Evolutionary conservation across 768 basidiomycete species (phyloP).

Genomic region (Serendipita vermifera): DNA sequence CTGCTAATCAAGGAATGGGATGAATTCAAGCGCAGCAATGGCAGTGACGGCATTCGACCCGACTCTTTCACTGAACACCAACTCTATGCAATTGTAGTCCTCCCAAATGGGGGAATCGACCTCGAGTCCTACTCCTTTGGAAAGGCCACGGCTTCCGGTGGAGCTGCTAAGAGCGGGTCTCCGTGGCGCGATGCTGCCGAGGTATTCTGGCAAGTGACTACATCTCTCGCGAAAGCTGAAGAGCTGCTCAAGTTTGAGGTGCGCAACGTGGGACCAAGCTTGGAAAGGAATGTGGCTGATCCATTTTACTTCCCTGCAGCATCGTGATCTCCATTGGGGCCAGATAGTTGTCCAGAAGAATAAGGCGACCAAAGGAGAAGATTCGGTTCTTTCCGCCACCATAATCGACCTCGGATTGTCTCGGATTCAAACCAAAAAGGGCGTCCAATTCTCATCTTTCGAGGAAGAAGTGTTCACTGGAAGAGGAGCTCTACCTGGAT

Average conservation of each 20-base stretch:
- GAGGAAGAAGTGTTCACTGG: slow-evolving; percentile 66
- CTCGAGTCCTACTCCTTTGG: slow-evolving; percentile 71
- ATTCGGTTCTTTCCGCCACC: slow-evolving; percentile 42
- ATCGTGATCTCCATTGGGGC: slow-evolving; percentile 98
- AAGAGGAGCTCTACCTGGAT: neutral
- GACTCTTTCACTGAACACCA: slow-evolving; percentile 67
- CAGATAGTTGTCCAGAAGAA: slow-evolving; percentile 71
- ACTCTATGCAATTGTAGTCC: slow-evolving; percentile 76
- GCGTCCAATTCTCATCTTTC: slow-evolving; percentile 63
- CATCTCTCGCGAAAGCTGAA: slow-evolving; percentile 69
- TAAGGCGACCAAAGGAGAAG: slow-evolving; percentile 22
- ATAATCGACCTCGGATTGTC: slow-evolving; percentile 93
- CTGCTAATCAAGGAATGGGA: slow-evolving; percentile 78
- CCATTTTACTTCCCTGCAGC: too few species aligned
- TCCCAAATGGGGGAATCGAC: slow-evolving; percentile 83
- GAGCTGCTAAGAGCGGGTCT: slow-evolving; percentile 25
- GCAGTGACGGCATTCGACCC: slow-evolving; percentile 75
- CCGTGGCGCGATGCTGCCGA: slow-evolving; percentile 82
- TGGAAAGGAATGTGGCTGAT: too few species aligned
- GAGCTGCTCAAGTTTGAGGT: slow-evolving; percentile 79
- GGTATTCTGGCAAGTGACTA: slow-evolving; percentile 82
- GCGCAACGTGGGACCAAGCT: too few species aligned
- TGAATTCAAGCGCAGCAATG: slow-evolving; percentile 56
- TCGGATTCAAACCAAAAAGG: slow-evolving; percentile 52
- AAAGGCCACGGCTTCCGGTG: neutral